Base-by-base conservation (phyloP, 495 filamentous ascomycete genomes). In the Lophiotrema nucula region DNA sequence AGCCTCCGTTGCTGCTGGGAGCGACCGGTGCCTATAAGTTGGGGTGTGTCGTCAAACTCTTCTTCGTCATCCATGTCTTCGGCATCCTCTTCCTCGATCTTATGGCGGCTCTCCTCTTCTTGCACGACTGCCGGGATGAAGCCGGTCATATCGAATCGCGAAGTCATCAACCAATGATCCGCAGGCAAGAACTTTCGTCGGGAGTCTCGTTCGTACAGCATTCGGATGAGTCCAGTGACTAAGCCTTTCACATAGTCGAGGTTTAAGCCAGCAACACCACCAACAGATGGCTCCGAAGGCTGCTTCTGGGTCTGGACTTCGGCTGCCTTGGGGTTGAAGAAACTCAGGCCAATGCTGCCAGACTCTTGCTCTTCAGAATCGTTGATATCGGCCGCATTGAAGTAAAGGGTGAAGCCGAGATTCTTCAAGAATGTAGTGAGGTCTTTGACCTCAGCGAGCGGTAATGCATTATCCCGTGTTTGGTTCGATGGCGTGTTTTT, bases 161-260 rank as follows among this genome's bases (percentile, higher is more conserved):
- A 83, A 0, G 88, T 95, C 93, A 97, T 97, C 31, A 99, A 76
- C 93, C 95, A 99, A 64, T 96, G 92, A 24, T 84, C 81, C 26
- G 79, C 71, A 1, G 89, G 86, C 25, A 97, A 74, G 64, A 97
- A 97, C 26, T 81, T 85, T 16, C 92, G 81, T 39, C 93, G 77
- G 16, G 93, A 99, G 73, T 99, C 95, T 67, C 95, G 81, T 70
- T 96, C 89, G 67, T 99, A 96, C 22, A 99, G 78, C 80, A 92
- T 89, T 51, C 85, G 83, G 67, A 96, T 74, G 1, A 96, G 77
- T n/a, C 87, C 85, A 4, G 90, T 92, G 1, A 89, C 86, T 5
- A 91, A 74, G n/a, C 80, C 83, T 60, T 88, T 87, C 66, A 97
- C 81, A 53, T 91, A 87, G 19, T 85, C 79, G 44, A 95, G 78